These are phyloP conservation scores for Chlorella vulgaris DNA, from an alignment of 139 green algal species.

Conservation along the genomic window DNA sequence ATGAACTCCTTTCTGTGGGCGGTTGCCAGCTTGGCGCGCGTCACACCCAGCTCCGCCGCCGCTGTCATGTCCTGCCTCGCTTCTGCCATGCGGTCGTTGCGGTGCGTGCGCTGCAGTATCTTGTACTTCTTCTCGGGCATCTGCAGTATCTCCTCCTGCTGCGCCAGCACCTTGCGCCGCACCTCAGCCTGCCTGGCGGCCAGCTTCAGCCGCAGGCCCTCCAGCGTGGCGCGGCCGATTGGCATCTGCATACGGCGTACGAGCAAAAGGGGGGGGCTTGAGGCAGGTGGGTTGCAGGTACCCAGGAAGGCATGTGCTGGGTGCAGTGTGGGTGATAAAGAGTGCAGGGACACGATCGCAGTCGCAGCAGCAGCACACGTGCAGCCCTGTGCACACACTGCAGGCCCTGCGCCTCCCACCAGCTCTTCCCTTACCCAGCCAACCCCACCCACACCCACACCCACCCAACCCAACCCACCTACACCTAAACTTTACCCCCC, in stretches of 20 bases:
- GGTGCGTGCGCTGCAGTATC: conserved; percentile 62
- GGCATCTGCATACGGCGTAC: conserved; percentile 27
- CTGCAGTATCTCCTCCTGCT: conserved; percentile 69
- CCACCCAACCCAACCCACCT: too few species aligned
- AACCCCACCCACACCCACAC: too few species aligned
- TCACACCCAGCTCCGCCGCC: conserved; percentile 45
- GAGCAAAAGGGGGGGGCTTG: background rate
- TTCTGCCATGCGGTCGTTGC: conserved; percentile 52
- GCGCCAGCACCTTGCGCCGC: conserved; percentile 38
- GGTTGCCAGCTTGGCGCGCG: conserved; percentile 49
- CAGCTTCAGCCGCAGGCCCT: conserved; percentile 51
- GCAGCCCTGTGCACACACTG: too few species aligned
- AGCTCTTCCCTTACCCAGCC: too few species aligned
- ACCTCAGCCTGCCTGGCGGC: conserved; percentile 45
- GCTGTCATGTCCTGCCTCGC: conserved; percentile 49
- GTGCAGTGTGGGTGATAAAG: too few species aligned
- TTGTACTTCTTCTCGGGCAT: conserved; percentile 84
- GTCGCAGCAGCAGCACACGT: background rate
- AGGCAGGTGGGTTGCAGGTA: too few species aligned
- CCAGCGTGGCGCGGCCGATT: conserved; percentile 21
- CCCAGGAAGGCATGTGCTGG: too few species aligned
- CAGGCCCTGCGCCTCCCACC: too few species aligned
- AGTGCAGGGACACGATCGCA: background rate
- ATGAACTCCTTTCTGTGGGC: conserved; percentile 23
- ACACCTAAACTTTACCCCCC: background rate